Evolutionary conservation across 1,139 yeast genomes (phyloP).

Genomic region (Casaregolazyma lundiana): DNA sequence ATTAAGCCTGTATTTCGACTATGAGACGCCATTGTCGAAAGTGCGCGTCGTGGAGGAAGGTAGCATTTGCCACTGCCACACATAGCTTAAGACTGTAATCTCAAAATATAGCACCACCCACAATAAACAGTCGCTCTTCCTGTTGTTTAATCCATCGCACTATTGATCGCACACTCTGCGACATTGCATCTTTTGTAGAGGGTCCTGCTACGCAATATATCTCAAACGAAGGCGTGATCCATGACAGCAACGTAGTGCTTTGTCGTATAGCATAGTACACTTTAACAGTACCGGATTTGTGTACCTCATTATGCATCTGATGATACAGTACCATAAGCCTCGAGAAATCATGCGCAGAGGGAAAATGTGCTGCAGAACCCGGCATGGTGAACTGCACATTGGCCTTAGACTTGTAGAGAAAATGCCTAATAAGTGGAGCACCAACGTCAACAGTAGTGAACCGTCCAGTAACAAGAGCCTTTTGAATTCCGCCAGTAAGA

Average conservation of each 20-base stretch:
- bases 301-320: conserved; percentile 38
- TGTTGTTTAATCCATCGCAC: conserved; percentile 55
- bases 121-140: conserved; percentile 54
- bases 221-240: conserved; percentile 56
- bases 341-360: conserved; percentile 29
- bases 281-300: conserved; percentile 30
- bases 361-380: conserved; percentile 30
- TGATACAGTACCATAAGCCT: conserved; percentile 42
- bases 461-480: conserved; percentile 39
- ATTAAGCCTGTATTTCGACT: background rate
- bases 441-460: conserved; percentile 49
- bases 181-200: conserved; percentile 42
- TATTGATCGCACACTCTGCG: conserved; percentile 49
- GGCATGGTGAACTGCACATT: conserved; percentile 58
- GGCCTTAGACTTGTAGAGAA: conserved; percentile 66
- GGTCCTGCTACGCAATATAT: conserved; percentile 52
- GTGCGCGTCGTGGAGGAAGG: background rate
- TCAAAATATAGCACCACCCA: conserved; percentile 53
- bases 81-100: background rate
- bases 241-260: conserved; percentile 45
- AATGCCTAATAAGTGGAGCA: conserved; percentile 67
- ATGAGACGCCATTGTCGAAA: background rate
- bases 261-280: conserved; percentile 32
- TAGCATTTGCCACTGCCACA: background rate
- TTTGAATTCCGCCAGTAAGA: conserved; percentile 35